These are phyloP conservation scores for Alnus rubra DNA, from an alignment of 306 rosid genomes.

Conservation along the genomic window DNA sequence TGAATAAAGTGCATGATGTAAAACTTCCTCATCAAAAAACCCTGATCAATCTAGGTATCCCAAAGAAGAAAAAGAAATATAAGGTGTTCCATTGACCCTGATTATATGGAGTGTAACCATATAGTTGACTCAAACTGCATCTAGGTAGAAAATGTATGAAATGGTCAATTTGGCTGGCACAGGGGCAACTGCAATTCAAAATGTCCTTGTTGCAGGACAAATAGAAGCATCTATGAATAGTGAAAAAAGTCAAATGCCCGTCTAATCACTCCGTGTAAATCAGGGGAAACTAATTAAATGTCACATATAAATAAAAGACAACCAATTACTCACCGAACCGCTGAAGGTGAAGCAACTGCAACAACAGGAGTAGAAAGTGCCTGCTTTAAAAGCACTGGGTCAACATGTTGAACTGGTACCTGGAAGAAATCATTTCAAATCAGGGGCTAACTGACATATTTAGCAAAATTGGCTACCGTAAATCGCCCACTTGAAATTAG, in stretches of 20 bases:
- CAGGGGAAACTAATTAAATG: background rate
- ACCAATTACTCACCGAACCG: conserved; percentile 57
- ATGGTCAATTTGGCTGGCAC: background rate
- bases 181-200: background rate
- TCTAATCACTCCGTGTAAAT: background rate
- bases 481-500: conserved; percentile 5
- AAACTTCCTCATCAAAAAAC: background rate
- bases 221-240: conserved; percentile 6
- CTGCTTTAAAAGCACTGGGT: conserved; percentile 55
- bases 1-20: conserved; percentile 26
- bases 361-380: conserved; percentile 83
- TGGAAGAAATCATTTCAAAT: conserved; percentile 40
- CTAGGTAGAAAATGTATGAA: background rate
- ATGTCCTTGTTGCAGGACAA: background rate
- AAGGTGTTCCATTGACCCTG: conserved; percentile 1
- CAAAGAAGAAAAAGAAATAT: background rate
- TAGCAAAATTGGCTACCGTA: conserved; percentile 17
- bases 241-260: background rate
- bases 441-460: conserved; percentile 12
- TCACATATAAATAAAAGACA: background rate
- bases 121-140: background rate
- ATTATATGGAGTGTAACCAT: background rate
- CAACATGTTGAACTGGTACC: conserved; percentile 80
- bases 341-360: conserved; percentile 95
- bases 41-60: background rate